phyloP scores from a whole-genome alignment of 345 rosid species.

The Salix brachista region DNA sequence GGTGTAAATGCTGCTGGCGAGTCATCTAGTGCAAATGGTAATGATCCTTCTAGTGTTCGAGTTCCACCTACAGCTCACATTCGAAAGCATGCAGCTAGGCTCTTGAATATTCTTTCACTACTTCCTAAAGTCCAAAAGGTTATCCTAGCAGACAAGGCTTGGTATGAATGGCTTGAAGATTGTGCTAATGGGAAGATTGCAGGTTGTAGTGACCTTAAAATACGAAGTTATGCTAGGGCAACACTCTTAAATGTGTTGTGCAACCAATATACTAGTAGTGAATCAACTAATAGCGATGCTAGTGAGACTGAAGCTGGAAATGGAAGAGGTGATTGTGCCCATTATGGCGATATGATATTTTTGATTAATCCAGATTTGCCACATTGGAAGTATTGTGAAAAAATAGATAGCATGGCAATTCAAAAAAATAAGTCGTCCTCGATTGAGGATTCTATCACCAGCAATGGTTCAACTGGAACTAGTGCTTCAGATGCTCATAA shows the following conservation, averaged over 20 bases:
- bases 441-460: slow-evolving; percentile 26
- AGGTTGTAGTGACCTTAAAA: slow-evolving; percentile 75
- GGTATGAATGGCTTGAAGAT: slow-evolving; percentile 92
- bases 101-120: slow-evolving; percentile 72
- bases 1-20: slow-evolving; percentile 40
- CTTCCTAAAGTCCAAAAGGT: slow-evolving; percentile 72
- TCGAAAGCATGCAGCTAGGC: slow-evolving; percentile 89
- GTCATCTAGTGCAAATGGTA: slow-evolving; percentile 37
- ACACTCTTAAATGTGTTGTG: slow-evolving; percentile 66
- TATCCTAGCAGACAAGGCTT: slow-evolving; percentile 60
- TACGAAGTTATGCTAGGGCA: slow-evolving; percentile 88
- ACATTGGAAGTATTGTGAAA: slow-evolving; percentile 71
- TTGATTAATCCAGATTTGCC: slow-evolving; percentile 78
- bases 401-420: slow-evolving; percentile 26
- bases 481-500: slow-evolving; percentile 25
- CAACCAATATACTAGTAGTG: slow-evolving; percentile 38
- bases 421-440: slow-evolving; percentile 22
- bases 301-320: slow-evolving; percentile 33
- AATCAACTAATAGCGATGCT: slow-evolving; percentile 26
- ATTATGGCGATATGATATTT: slow-evolving; percentile 66
- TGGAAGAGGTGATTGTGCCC: slow-evolving; percentile 49
- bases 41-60: slow-evolving; percentile 55
- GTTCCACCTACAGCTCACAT: slow-evolving; percentile 90
- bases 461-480: slow-evolving; percentile 19
- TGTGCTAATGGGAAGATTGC: slow-evolving; percentile 75